Base-by-base conservation (phyloP, 768 basidiomycete species). In the Albatrellus ellisii region DNA sequence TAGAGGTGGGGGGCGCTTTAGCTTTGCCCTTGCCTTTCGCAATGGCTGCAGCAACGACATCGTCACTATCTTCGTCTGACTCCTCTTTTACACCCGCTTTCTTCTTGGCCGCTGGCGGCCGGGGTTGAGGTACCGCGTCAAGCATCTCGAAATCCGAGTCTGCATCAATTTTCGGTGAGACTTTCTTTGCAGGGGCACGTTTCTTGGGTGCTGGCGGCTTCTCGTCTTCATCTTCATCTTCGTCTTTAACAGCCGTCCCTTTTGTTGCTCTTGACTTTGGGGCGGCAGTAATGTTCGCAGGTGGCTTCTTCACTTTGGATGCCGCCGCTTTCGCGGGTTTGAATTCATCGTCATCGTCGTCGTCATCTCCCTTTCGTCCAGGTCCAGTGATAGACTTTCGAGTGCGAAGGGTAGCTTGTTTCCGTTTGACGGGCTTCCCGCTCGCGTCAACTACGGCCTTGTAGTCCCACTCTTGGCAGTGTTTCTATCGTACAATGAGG, bases 371-470 rank as follows among this genome's bases (percentile, higher is more conserved):
- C 51, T 62, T 67, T 54, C 62, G 65, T 28, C 59, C 55, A 44
- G 52, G 53, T 15, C 67, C 66, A 26, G 59, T 52, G 39, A 70
- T 52, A n/a, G 70, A 72, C 52, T 72, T 72, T 8, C 69, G 59
- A n/a, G 67, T 67, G 37, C 65, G 66, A n/a, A 75, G 64, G 15
- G 70, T 71, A 5, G 66, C 60, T 48, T 76, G 72, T 57, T 74
- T 75, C 49, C 66, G 68, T 58, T 73, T 74, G 57, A 71, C 65
- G 46, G 68, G 67, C 59, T 73, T 75, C 26, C 65, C 64, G 17
- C 63, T 67, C 21, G 63, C 64, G 21, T 70, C 68, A n/a, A 68
- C 62, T 15, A 63, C 46, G 1, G 60, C 59, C 51, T 69, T 70
- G 38, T 63, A 60, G 6, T 64, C 62, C 60, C 70, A 72, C 10